phyloP scores from a whole-genome alignment of 2,329 filamentous ascomycete genomes.

The Venturiaceae sp. region DNA sequence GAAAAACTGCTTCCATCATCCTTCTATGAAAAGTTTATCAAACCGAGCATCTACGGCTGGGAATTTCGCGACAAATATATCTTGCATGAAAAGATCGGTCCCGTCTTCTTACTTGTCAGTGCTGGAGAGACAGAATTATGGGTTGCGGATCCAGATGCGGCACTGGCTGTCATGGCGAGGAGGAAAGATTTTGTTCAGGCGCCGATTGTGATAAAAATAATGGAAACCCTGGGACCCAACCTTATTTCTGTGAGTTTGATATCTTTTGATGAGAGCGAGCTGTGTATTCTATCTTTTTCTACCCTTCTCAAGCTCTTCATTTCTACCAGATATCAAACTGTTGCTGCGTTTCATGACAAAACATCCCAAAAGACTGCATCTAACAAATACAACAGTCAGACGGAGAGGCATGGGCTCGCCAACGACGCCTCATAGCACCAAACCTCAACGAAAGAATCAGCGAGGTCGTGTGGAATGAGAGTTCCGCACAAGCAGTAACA shows the following conservation, averaged over 20 bases:
- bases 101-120: not conserved
- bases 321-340: too few relatives aligned
- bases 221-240: not conserved
- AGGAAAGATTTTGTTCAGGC: not conserved
- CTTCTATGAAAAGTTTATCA: not conserved
- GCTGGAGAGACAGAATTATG: not conserved
- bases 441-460: constrained; percentile 4
- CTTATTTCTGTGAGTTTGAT: not conserved
- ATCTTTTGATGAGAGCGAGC: too few relatives aligned
- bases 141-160: not conserved
- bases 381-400: not conserved
- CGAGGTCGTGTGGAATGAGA: not conserved
- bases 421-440: constrained; percentile 2
- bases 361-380: too few relatives aligned
- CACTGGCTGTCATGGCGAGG: not conserved
- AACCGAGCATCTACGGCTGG: not conserved
- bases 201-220: not conserved
- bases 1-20: not conserved
- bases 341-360: too few relatives aligned
- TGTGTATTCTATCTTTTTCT: not conserved
- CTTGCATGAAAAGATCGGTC: not conserved
- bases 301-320: not conserved
- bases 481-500: not conserved
- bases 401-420: not conserved
- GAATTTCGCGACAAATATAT: constrained; percentile 1